phyloP scores from a whole-genome alignment of 148 eudicot genomes.

The Cornus kousa region DNA sequence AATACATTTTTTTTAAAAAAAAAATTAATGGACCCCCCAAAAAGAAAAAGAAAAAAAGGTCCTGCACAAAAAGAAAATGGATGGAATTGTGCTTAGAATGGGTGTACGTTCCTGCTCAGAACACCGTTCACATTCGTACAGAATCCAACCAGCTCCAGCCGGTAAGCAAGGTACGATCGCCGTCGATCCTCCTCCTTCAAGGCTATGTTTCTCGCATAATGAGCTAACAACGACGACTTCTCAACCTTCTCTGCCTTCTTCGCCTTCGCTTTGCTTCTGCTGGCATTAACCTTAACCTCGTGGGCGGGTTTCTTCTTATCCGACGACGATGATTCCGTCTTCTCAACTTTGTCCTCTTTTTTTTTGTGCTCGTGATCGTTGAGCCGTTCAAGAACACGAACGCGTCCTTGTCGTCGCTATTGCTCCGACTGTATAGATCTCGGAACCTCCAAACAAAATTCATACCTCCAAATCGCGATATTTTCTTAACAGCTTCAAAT shows the following conservation, averaged over 20 bases:
- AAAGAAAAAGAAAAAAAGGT: neutral
- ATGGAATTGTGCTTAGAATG: slow-evolving; percentile 37
- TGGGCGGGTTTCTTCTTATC: neutral
- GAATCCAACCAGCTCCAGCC: slow-evolving; percentile 75
- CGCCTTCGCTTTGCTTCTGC: slow-evolving; percentile 5
- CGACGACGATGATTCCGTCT: neutral
- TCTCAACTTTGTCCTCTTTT: slow-evolving; percentile 5
- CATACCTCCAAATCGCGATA: too few species aligned
- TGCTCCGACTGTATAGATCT: slow-evolving; percentile 53
- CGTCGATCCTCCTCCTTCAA: slow-evolving; percentile 42
- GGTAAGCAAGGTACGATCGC: slow-evolving; percentile 71
- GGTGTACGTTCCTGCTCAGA: slow-evolving; percentile 78
- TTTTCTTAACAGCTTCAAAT: too few species aligned
- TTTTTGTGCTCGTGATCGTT: neutral
- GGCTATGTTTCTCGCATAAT: slow-evolving; percentile 46
- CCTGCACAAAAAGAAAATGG: neutral
- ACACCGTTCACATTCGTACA: slow-evolving; percentile 72
- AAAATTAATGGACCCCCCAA: too few species aligned
- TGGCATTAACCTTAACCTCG: neutral
- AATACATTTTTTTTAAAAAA: too few species aligned
- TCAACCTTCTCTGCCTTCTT: slow-evolving; percentile 20
- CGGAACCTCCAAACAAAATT: slow-evolving; percentile 28
- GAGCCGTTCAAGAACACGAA: slow-evolving; percentile 52
- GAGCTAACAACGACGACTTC: slow-evolving; percentile 43
- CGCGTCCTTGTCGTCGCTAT: slow-evolving; percentile 81